Evolutionary conservation across 73 alveolate genomes (phyloP), one percentile per base, ranked within the genome.

Genomic region (Blepharisma japonicum): DNA sequence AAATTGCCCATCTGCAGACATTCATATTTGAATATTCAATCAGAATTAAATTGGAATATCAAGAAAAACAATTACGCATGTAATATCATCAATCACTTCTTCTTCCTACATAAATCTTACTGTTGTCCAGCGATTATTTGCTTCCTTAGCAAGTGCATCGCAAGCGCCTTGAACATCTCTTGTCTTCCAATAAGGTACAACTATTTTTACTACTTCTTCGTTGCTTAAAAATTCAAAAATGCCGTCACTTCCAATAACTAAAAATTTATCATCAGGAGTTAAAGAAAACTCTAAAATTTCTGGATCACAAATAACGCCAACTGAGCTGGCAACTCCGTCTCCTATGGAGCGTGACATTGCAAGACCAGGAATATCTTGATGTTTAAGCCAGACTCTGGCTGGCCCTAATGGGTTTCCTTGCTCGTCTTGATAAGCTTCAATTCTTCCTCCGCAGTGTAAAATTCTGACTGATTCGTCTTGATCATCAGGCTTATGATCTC

Each of bases 301-400:
- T 45, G 98, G 94, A 23, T 92, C 96, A n/a, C 85, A 77, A 55
- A 79, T 45, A 39, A 92, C 94, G 67, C 98, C 98, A 18, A 89
- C 93, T 61, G 81, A 39, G 78, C 83, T 87, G 8, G 88, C 94
- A 6, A 92, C 87, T 68, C 84, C 76, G 83, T 92, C 98, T 53
- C 96, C 98, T 72, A 92, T 56, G 38, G 84, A 67, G 32, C 91
- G 55, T 4, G 96, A 79, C 96, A 90, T 90, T 7, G 96, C 96
- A 25, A 90, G 78, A 8, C 96, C 96, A 21, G 96, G 96, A 0
- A 86, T 88, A 45, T 90, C 96, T 82, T 86, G 94, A 47, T 90
- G 81, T 71, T 76, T 74, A 45, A 90, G 81, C 94, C 96, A 90
- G 6, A 90, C 96, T 55, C 96, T 90, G 53, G 83, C 77, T 0